phyloP scores from a whole-genome alignment of 164 flowering plant genomes.

The Akebia trifoliata region DNA sequence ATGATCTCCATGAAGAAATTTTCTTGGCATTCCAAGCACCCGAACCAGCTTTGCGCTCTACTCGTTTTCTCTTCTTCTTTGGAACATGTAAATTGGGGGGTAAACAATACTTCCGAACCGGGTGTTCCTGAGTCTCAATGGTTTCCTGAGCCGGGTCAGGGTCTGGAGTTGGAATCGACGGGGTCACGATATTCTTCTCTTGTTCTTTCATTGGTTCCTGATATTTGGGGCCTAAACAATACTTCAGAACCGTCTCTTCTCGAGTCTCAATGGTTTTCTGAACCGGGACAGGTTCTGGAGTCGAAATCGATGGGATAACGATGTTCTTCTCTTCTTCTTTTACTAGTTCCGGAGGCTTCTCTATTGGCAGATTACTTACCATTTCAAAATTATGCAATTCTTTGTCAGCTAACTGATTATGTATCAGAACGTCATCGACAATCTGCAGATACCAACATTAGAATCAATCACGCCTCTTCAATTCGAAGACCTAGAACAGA shows the following conservation, averaged over 20 bases:
- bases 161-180: constrained; percentile 22
- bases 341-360: constrained; percentile 22
- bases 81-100: constrained; percentile 46
- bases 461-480: no score
- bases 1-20: no score
- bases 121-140: constrained; percentile 19
- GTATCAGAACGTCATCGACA: constrained; percentile 42
- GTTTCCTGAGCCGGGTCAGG: constrained; percentile 13
- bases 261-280: constrained; percentile 8
- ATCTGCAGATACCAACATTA: constrained; percentile 49
- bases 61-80: constrained; percentile 64
- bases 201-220: constrained; percentile 25
- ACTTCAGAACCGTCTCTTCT: constrained; percentile 29
- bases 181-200: constrained; percentile 22
- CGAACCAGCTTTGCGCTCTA: constrained; percentile 60
- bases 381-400: constrained; percentile 27
- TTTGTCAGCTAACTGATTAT: constrained; percentile 36
- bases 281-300: constrained; percentile 19
- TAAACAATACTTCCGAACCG: constrained; percentile 31
- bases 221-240: constrained; percentile 43
- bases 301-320: constrained; percentile 2
- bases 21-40: constrained; percentile 40
- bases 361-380: constrained; percentile 17
- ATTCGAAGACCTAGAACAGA: no score
- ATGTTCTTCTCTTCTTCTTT: constrained; percentile 29